Base-by-base conservation (phyloP, 345 rosid genomes). In the Salix suchowensis region DNA sequence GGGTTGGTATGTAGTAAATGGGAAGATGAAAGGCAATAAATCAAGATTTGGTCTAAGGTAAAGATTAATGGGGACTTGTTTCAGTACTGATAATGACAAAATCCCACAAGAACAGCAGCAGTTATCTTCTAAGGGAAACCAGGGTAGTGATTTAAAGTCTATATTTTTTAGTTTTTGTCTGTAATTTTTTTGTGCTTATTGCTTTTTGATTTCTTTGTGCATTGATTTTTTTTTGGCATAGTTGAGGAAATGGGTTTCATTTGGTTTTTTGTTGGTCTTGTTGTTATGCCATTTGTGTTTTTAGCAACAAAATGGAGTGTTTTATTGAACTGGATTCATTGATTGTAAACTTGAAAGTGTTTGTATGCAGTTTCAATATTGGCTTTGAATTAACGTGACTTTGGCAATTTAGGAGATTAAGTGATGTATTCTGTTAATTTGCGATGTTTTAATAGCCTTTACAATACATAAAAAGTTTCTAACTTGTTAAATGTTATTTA, bases 21-120 rank as follows among this genome's bases (percentile, higher is more conserved):
- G 65, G 42, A 77, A 61, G n/a, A 77, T 77, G 81, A 77, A 74
- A 73, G 67, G 71, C 24, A 12, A 37, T 44, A 74, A 76, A 74
- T 70, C 74, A 7, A 68, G 42, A 67, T 55, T 36, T 40, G 34
- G 30, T 37, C 13, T 66, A 60, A 42, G 73, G 72, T 77, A 70
- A 8, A 72, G 34, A 81, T 79, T 86, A 44, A 86, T 86, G 91
- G 91, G 89, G 84, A 76, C 74, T 72, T 88, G 88, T 71, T 88
- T 81, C 46, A 84, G 89, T 39, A 55, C 68, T 72, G 88, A 83
- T 74, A 65, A 65, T 4, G 40, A 71, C 9, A 70, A 70, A 39
- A 62, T 28, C 4, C 66, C 62, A 26, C 67, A 64, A 11, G 80
- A 80, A 40, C 72, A 50, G 1, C 73, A 21, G 16, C 76, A 16